Base-by-base conservation (phyloP, 1,139 yeast species). In the Geotrichum reessii region DNA sequence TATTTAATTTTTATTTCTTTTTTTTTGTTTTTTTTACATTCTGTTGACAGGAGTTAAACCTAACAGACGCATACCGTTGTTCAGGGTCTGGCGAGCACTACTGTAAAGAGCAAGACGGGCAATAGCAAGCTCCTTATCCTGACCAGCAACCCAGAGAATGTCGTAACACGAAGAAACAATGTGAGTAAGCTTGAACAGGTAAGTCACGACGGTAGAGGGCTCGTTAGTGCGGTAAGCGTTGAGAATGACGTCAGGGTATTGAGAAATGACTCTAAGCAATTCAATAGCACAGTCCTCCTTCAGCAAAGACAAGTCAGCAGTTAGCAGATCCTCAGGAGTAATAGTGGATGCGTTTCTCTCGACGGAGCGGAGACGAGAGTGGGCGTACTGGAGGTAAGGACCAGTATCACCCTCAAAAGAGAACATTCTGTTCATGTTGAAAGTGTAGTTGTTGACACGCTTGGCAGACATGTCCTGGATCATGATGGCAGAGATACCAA, bases 341-440 rank as follows among this genome's bases (percentile, higher is more conserved):
- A 66, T 63, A 50, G 64, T 63, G 31, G 66, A 68, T 27, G 95
- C 84, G 67, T 89, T 91, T 78, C 99, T 87, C 76, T 90, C 93
- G 69, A 93, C 92, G 2, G 98, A 92, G 76, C 95, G 84, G 73
- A 93, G 84, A 76, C 99, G 89, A 49, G 99, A 91, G 76, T 93
- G 99, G 54, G 99, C 99, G 71, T 93, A 93, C 77, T 93, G 99
- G 74, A 93, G 82, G 78, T 95, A 93, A 63, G 99, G 99, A 72
- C 99, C 99, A 62, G 99, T 93, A 75, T 93, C 99, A 76, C 99
- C 99, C 80, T 93, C 99, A 67, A 95, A 92, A 6, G 97, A 90
- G 55, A 89, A 81, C 98, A 93, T 93, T 79, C 99, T 88, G 69
- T 88, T 92, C 99, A 99, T 93, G 76, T 91, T 89, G 77, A 95